Evolutionary conservation across 2,329 filamentous ascomycete species (phyloP), one percentile per base, ranked within the genome.

Genomic region (Fusarium sulawesiense): DNA sequence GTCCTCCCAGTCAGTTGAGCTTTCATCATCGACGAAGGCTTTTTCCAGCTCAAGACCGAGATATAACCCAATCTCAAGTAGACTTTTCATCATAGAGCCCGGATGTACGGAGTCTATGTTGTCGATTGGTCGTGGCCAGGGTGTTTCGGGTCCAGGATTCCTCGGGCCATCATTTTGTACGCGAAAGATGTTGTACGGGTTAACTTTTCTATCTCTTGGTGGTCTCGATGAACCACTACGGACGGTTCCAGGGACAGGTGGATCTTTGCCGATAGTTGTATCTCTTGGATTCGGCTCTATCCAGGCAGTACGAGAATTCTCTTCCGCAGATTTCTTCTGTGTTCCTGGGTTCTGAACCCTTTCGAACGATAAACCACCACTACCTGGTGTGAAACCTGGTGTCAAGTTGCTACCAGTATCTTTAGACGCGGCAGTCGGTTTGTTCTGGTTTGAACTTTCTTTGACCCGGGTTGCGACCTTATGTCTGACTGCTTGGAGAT

Each of bases 301-400:
- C 8, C 16, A 30, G 40, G 18, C 8, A 34, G 40, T 9, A 16
- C 53, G 53, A 56, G 21, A n/a, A 10, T 6, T 10, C 42, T 14
- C 34, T 18, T 13, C 11, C 13, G 2, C 21, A 10, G 23, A 13
- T 29, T 20, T n/a, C 16, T 9, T 29, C 44, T 29, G 18, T 25
- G 14, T 30, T 11, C 4, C 18, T 11, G 25, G 20, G 11, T 37
- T 11, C 16, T 21, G 13, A 9, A 29, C 51, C 6, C 4, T 14
- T 14, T 65, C 60, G n/a, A 67, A 67, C 30, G 21, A 23, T 11
- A 29, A 6, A 13, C 63, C 64, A 30, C n/a, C 56, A 30, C 64
- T 67, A 14, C 13, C 25, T 48, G 53, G 37, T 34, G 12, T 8
- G 8, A 37, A n/a, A n/a, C 34, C 34, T 37, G 34, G 34, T 37